phyloP scores from a whole-genome alignment of 192 early-diverging fungal species.

The Coemansia sp. region DNA sequence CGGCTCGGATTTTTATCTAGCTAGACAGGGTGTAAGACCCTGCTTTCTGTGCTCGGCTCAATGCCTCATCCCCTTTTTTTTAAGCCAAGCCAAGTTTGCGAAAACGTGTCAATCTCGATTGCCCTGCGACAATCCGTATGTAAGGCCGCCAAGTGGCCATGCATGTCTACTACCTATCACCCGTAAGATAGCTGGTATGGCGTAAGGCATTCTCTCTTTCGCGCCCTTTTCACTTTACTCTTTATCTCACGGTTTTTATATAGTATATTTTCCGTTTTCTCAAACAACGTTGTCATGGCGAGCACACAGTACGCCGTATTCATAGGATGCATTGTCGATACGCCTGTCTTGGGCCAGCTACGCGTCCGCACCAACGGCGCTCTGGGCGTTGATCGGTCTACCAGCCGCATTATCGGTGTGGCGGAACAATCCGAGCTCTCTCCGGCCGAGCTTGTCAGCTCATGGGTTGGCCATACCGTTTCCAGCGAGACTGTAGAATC shows the following conservation, averaged over 20 bases:
- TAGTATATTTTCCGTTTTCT: background rate
- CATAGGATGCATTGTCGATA: slow-evolving; percentile 68
- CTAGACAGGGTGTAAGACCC: background rate
- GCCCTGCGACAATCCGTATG: no score
- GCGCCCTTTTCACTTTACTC: background rate
- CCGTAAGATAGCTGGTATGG: background rate
- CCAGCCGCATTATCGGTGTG: slow-evolving; percentile 69
- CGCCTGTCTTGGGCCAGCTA: slow-evolving; percentile 61
- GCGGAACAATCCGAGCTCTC: slow-evolving; percentile 10
- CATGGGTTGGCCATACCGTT: slow-evolving; percentile 24
- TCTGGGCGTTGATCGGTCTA: slow-evolving; percentile 61
- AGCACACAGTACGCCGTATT: slow-evolving; percentile 43
- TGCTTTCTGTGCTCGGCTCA: background rate
- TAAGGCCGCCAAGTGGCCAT: no score
- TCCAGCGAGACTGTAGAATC: slow-evolving; percentile 8
- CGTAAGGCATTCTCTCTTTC: background rate
- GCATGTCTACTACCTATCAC: background rate
- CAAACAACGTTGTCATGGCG: slow-evolving; percentile 11
- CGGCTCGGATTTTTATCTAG: background rate
- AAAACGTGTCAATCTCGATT: background rate
- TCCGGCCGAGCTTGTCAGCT: slow-evolving; percentile 15
- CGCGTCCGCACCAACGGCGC: slow-evolving; percentile 66
- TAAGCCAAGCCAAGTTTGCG: background rate
- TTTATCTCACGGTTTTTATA: background rate
- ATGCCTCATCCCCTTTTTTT: background rate